Evolutionary conservation across 1,284 basidiomycete genomes (phyloP), one percentile per base, ranked within the genome.

Genomic region (Ceratobasidium sp.): DNA sequence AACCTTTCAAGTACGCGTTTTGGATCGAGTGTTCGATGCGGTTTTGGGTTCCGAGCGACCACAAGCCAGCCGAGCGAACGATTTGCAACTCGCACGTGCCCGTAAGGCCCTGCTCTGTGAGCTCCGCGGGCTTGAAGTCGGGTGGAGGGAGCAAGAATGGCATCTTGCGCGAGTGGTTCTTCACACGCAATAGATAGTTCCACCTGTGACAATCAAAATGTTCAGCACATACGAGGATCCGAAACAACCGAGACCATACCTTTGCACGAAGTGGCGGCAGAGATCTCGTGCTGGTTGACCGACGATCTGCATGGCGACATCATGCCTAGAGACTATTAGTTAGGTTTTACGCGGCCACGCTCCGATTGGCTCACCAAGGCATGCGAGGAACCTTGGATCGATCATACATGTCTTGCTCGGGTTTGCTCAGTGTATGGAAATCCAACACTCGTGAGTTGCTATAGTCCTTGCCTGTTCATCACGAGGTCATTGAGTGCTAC

Each of bases 71-170:
- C 12, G 96, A 97, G 20, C 97, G 92, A 85, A 96, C 98, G 81
- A 99, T 96, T 84, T 99, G 97, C 82, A 98, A 89, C 84, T 99
- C 98, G 83, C 97, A 98, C 0, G 97, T 99, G 15, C 98, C 97
- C 3, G 94, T 96, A 59, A 99, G 88, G 40, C 95, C 94, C 85
- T 95, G 89, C 65, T 92, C 89, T 38, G 91, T 86, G 20, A 99
- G 88, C 82, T 99, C 96, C 12, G 90, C 89, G 3, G 93, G 90
- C 80, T 89, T 95, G 84, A 97, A 99, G 84, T 99, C 98, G 0
- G 97, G 91, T 12, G 97, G 95, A 20, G 98, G 97, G 33, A 99
- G 85, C 56, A 99, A 87, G 88, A 98, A 99, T 1, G 97, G 96
- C 96, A 99, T 97, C 57, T 89, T 85, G 75, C 94, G 90, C 20